phyloP scores from a whole-genome alignment of 1,284 basidiomycete species.

The Cystobasidium sp. region DNA sequence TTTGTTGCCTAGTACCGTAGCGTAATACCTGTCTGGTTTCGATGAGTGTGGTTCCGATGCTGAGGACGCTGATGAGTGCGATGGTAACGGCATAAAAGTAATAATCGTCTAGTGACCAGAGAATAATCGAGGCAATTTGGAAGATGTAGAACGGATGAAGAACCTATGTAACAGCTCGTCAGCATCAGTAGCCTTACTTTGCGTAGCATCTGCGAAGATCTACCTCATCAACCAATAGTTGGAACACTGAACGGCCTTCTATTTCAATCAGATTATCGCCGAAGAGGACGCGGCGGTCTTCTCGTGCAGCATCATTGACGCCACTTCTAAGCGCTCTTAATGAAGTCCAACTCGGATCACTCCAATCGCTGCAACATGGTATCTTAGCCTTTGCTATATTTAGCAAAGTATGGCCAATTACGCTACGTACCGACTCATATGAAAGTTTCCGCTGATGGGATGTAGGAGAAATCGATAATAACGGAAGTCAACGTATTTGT shows the following conservation, averaged over 20 bases:
- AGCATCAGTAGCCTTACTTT: background rate
- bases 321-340: conserved; percentile 69
- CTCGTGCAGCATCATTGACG: conserved; percentile 63
- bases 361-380: conserved; percentile 69
- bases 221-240: conserved; percentile 89
- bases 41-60: conserved; percentile 82
- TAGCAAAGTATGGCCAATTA: background rate
- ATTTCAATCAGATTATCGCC: conserved; percentile 90
- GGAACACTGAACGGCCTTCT: conserved; percentile 78
- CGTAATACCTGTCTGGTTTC: conserved; percentile 82
- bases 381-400: background rate
- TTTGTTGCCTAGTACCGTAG: background rate
- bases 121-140: conserved; percentile 90
- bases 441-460: conserved; percentile 79
- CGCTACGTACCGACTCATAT: conserved; percentile 70
- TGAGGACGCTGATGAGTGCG: conserved; percentile 84
- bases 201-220: conserved; percentile 39
- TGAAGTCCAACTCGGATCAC: conserved; percentile 78
- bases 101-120: conserved; percentile 90
- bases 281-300: conserved; percentile 76
- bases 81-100: conserved; percentile 67
- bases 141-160: conserved; percentile 98
- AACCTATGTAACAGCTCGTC: conserved; percentile 61
- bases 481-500: conserved; percentile 65
- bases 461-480: conserved; percentile 91